These are phyloP conservation scores for Musa beccarii DNA, from an alignment of 176 grass and related monocot species.

Conservation along the genomic window DNA sequence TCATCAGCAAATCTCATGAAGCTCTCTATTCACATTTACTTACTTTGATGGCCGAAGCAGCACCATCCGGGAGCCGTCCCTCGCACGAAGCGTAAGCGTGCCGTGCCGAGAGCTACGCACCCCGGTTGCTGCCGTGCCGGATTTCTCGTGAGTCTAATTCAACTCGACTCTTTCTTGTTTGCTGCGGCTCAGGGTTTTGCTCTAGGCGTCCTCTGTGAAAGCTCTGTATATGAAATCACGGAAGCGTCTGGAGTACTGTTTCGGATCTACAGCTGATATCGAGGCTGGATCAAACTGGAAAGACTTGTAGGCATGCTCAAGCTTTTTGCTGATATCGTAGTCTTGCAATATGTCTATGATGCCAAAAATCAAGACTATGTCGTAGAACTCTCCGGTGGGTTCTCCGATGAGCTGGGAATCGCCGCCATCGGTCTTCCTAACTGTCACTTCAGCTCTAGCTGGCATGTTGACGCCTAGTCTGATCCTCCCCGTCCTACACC, in stretches of 20 bases:
- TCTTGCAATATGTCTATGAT: conserved; percentile 35
- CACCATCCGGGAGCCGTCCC: too few species aligned
- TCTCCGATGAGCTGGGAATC: conserved; percentile 25
- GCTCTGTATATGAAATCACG: conserved; percentile 36
- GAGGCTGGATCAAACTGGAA: conserved; percentile 33
- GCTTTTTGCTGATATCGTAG: conserved; percentile 25
- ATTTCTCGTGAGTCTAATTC: too few species aligned
- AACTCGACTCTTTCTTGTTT: too few species aligned
- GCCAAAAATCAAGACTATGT: conserved; percentile 34
- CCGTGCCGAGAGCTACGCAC: not conserved
- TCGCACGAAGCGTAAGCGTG: too few species aligned
- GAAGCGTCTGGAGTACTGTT: conserved; percentile 32
- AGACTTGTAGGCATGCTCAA: conserved; percentile 40
- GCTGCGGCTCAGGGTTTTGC: not conserved
- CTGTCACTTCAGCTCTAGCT: conserved; percentile 27
- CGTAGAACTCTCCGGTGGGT: conserved; percentile 32
- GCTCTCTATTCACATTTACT: not conserved
- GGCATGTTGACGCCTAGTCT: conserved; percentile 31
- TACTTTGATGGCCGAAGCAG: too few species aligned
- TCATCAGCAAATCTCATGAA: not conserved
- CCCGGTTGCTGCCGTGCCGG: not conserved
- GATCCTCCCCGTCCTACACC: conserved; percentile 11
- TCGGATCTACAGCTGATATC: conserved; percentile 41
- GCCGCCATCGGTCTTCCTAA: not conserved
- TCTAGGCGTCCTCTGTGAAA: conserved; percentile 25